These are phyloP conservation scores for Phytophthora hybrid DNA, from an alignment of 352 stramenopile species.

Conservation along the genomic window DNA sequence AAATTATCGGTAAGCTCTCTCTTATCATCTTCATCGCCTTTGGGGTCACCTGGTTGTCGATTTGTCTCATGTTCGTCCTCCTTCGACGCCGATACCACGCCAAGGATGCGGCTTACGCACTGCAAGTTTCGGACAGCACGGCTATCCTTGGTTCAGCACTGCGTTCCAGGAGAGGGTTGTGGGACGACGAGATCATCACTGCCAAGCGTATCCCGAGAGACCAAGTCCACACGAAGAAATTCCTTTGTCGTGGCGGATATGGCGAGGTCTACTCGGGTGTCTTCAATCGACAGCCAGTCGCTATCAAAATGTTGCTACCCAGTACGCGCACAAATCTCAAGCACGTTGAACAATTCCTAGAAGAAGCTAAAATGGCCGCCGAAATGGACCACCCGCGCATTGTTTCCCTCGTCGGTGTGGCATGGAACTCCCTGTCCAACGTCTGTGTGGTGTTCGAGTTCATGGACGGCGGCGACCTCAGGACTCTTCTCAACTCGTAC, in stretches of 20 bases:
- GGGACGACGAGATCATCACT: slow-evolving; percentile 37
- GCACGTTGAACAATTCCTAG: background rate
- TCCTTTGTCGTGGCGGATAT: slow-evolving; percentile 44
- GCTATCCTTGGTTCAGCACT: too few relatives aligned
- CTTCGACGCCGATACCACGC: too few relatives aligned
- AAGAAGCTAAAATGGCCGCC: background rate
- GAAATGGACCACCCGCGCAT: background rate
- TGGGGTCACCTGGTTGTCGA: too few relatives aligned
- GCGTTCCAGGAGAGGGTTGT: slow-evolving; percentile 13
- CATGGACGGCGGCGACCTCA: background rate
- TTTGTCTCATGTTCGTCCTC: too few relatives aligned
- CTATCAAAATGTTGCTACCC: slow-evolving; percentile 46
- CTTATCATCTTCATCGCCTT: too few relatives aligned
- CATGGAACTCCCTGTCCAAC: background rate
- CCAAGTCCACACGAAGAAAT: slow-evolving; percentile 34
- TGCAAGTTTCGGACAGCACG: too few relatives aligned
- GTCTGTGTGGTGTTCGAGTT: background rate
- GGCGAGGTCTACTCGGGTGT: slow-evolving; percentile 47
- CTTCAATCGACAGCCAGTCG: slow-evolving; percentile 40
- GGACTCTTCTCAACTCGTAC: background rate
- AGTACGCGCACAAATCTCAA: background rate
- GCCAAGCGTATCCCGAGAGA: slow-evolving; percentile 40
- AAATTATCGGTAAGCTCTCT: too few relatives aligned
- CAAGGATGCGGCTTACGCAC: too few relatives aligned
- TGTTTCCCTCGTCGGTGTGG: background rate